These are phyloP conservation scores for Capsicum baccatum DNA, from an alignment of 257 asterid species.

Conservation along the genomic window DNA sequence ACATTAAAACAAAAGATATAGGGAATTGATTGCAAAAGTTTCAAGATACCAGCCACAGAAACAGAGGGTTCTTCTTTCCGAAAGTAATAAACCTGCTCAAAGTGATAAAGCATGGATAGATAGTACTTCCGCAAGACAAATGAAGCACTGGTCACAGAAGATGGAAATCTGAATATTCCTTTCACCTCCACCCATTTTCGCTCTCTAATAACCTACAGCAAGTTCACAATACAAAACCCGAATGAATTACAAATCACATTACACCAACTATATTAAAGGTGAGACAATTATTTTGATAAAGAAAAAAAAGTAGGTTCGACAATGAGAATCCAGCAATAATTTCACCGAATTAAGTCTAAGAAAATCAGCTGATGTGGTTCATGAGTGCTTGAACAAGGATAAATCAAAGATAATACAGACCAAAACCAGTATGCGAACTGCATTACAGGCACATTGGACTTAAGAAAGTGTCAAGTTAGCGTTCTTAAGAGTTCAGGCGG, in stretches of 20 bases:
- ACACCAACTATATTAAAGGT: background rate
- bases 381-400: background rate
- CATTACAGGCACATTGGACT: too few relatives aligned
- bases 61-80: constrained; percentile 67
- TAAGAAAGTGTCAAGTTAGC: background rate
- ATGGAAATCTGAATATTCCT: constrained; percentile 79
- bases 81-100: constrained; percentile 93
- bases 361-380: background rate
- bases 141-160: constrained; percentile 81
- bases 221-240: constrained; percentile 30
- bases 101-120: constrained; percentile 83
- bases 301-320: background rate
- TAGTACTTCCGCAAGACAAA: constrained; percentile 81
- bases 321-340: background rate
- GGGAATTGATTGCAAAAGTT: constrained; percentile 24
- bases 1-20: background rate
- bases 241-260: background rate
- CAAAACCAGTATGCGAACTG: background rate
- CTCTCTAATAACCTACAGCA: constrained; percentile 73
- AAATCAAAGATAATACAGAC: background rate
- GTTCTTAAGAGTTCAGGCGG: constrained; percentile 6
- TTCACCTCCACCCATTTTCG: constrained; percentile 92
- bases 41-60: constrained; percentile 51
- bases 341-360: background rate
- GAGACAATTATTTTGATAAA: constrained; percentile 5